These are phyloP conservation scores for Melastoma candidum DNA, from an alignment of 441 rosid genomes.

Conservation along the genomic window DNA sequence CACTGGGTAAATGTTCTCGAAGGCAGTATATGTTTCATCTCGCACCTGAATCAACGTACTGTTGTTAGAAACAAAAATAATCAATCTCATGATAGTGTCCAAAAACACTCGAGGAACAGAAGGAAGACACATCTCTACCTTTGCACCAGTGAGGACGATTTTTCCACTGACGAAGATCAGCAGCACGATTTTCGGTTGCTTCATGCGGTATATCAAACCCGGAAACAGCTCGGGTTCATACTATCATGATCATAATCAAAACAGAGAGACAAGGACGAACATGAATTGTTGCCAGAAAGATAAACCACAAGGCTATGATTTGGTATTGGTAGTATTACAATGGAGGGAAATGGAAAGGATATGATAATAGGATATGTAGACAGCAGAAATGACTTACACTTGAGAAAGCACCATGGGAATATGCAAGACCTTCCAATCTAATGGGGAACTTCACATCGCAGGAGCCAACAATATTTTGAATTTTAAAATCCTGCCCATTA, in stretches of 20 bases:
- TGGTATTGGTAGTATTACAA: not conserved
- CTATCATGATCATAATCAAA: conserved; percentile 22
- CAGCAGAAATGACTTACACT: conserved; percentile 32
- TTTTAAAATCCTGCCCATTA: conserved; percentile 59
- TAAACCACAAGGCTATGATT: not conserved
- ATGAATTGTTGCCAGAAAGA: not conserved
- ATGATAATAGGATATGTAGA: not conserved
- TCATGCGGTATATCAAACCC: conserved; percentile 66
- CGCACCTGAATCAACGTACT: conserved; percentile 32
- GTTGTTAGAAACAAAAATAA: not conserved
- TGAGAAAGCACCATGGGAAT: conserved; percentile 68
- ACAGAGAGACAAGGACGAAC: not conserved
- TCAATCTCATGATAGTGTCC: conserved; percentile 1
- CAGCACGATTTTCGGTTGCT: conserved; percentile 28
- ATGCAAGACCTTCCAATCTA: conserved; percentile 73
- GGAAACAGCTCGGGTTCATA: conserved; percentile 80
- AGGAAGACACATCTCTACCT: conserved; percentile 28
- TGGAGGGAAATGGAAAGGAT: not conserved
- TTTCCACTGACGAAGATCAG: conserved; percentile 11
- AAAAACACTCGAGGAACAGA: not conserved
- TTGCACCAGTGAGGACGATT: conserved; percentile 74
- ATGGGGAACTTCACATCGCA: conserved; percentile 76
- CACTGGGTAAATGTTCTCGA: conserved; percentile 76
- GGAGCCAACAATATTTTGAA: conserved; percentile 77
- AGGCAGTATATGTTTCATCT: conserved; percentile 69